Percentiles rank a stretch among this genome's conserved stretches.
Conservation (phyloP, 306 rosid genomes). For the Biancaea sappan region DNA sequence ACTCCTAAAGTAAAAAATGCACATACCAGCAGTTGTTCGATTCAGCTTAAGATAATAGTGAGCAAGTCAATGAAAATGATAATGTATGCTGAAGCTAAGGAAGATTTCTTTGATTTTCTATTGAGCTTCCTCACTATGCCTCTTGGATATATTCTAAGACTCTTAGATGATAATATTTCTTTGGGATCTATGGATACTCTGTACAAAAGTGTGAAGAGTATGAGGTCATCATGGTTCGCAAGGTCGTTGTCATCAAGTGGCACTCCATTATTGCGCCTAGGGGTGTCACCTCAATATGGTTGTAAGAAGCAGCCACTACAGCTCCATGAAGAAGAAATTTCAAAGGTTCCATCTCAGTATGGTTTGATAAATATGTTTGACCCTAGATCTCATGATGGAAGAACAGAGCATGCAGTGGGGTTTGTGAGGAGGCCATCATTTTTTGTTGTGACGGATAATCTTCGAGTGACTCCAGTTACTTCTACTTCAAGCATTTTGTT, state of each 20-base stretch:
- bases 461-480: slow-evolving; percentile 31
- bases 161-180: background rate
- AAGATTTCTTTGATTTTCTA: slow-evolving; percentile 13
- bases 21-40: background rate
- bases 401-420: slow-evolving; percentile 8
- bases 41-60: background rate
- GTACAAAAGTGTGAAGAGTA: slow-evolving; percentile 5
- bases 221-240: slow-evolving; percentile 4
- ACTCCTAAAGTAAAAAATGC: background rate
- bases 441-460: slow-evolving; percentile 42
- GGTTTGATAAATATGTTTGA: too few species aligned
- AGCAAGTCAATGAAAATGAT: slow-evolving; percentile 4
- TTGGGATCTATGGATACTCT: slow-evolving; percentile 1
- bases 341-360: too few species aligned
- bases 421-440: slow-evolving; percentile 41
- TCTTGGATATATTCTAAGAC: slow-evolving; percentile 9
- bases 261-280: background rate
- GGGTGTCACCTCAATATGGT: background rate
- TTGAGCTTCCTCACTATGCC: slow-evolving; percentile 28
- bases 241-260: background rate
- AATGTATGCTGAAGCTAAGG: slow-evolving; percentile 27
- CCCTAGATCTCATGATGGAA: slow-evolving; percentile 34
- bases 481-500: slow-evolving; percentile 35
- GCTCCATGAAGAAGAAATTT: background rate
- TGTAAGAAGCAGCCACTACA: background rate